Evolutionary conservation across 768 basidiomycete species (phyloP), one percentile per base, ranked within the genome.

Genomic region (Vishniacozyma victoriae): DNA sequence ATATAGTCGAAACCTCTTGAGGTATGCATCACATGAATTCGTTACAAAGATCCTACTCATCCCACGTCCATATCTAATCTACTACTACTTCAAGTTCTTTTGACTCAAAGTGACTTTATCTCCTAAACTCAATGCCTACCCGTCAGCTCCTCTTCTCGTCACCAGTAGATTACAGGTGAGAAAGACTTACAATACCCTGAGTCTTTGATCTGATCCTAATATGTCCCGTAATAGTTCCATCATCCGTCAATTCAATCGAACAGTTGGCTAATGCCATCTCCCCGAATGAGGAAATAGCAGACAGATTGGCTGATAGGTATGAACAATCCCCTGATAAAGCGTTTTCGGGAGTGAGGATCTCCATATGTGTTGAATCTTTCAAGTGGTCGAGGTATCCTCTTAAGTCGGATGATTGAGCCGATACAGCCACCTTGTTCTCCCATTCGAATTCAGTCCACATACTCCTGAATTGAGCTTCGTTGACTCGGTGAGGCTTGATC

Each of bases 381-480:
- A 99, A 86, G 62, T 96, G 89, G 50, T 84, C 78, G 48, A 99
- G 80, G 76, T 95, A 95, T 54, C 84, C 82, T 35, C 87, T 86
- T 18, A 90, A 84, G 57, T 89, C 83, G 80, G 72, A 92, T 81
- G 19, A 81, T 73, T 38, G 84, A 86, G 57, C 83, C 84, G 46
- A 96, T 87, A 66, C 55, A 5, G 96, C 96, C 46, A 97, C 93
- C 61, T 92, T 81, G 75, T 99, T 99, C 78, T 99, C 93, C 93
- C 93, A 99, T 72, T 99, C 93, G 64, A 99, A 99, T 72, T 97
- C 95, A 22, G 92, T 99, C 93, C 93, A 95, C 90, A 93, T 93
- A 71, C 82, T 87, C 25, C 93, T 82, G 66, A 61, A 67, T 59
- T 60, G 88, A 18, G 87, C 83, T 71, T 99, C 93, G 35, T 84